A percentile compares a stretch with the other conserved stretches of the same genome.
These are phyloP conservation scores for Hortiboletus campestris DNA, from an alignment of 768 basidiomycete genomes.

Conservation along the genomic window DNA sequence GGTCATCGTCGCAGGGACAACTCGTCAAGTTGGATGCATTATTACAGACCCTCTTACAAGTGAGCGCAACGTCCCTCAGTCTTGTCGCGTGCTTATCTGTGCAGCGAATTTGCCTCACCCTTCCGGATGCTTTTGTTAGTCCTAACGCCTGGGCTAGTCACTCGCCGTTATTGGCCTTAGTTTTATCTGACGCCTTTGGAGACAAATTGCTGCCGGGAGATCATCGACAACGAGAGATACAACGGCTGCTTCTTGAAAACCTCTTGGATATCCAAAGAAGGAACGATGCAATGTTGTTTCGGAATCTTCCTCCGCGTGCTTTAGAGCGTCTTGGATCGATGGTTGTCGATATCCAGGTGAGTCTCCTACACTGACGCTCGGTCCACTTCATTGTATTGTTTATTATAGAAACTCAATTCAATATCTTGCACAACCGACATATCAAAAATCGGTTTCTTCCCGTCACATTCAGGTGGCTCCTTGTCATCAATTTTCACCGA, in stretches of 20 bases:
- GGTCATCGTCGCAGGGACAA: slow-evolving; percentile 51
- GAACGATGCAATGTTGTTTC: slow-evolving; percentile 80
- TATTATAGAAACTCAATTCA: slow-evolving; percentile 66
- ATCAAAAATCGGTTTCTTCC: slow-evolving; percentile 55
- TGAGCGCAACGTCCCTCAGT: slow-evolving; percentile 27
- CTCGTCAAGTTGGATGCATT: slow-evolving; percentile 52
- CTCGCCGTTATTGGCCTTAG: slow-evolving; percentile 34
- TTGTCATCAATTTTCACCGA: slow-evolving; percentile 50
- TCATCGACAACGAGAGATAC: slow-evolving; percentile 42
- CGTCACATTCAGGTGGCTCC: slow-evolving; percentile 34
- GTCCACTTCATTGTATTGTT: neutral
- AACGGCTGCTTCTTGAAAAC: slow-evolving; percentile 51
- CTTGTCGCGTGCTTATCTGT: neutral
- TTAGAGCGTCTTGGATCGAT: slow-evolving; percentile 61
- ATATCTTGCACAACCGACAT: slow-evolving; percentile 68
- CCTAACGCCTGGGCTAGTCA: slow-evolving; percentile 66
- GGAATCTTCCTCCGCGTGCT: slow-evolving; percentile 58
- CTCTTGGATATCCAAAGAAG: slow-evolving; percentile 69
- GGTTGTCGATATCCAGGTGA: slow-evolving; percentile 51
- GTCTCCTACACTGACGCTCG: neutral
- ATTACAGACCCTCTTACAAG: slow-evolving; percentile 61
- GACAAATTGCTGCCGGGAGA: slow-evolving; percentile 15
- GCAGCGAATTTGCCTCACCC: slow-evolving; percentile 67
- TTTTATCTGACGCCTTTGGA: slow-evolving; percentile 45
- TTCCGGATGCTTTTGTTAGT: slow-evolving; percentile 72